phyloP scores from a whole-genome alignment of 2,329 filamentous ascomycete species.

The Tricladium varicosporioides region DNA sequence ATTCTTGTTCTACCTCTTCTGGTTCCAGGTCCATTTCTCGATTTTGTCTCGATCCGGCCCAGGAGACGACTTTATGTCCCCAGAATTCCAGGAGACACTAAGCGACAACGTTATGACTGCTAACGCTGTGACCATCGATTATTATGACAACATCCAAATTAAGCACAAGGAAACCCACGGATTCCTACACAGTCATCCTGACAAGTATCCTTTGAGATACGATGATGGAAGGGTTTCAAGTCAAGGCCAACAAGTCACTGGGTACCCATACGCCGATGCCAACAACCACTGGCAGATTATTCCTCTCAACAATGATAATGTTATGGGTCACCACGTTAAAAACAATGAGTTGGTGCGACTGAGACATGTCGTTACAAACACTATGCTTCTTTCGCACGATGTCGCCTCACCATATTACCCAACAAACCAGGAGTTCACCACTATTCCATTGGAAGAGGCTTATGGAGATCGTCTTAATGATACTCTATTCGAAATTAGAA shows the following conservation, averaged over 20 bases:
- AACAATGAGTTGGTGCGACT: conserved; percentile 86
- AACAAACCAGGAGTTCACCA: conserved; percentile 98
- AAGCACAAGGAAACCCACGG: conserved; percentile 97
- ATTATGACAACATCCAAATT: conserved; percentile 83
- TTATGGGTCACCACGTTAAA: conserved; percentile 63
- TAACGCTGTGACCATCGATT: conserved; percentile 82
- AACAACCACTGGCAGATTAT: conserved; percentile 98
- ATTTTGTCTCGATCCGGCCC: conserved; percentile 86
- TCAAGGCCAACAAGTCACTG: conserved; percentile 96
- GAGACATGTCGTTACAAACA: conserved; percentile 82
- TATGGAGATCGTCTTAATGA: conserved; percentile 76
- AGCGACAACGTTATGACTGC: conserved; percentile 92
- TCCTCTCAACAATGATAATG: conserved; percentile 60
- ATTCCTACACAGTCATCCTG: conserved; percentile 90
- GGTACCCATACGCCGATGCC: conserved; percentile 96
- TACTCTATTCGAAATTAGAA: conserved; percentile 86
- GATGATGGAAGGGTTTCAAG: conserved; percentile 97
- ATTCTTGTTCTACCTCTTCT: conserved; percentile 98
- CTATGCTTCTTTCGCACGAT: conserved; percentile 86
- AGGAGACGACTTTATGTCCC: conserved; percentile 98
- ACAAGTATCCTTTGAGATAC: conserved; percentile 88
- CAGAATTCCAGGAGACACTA: conserved; percentile 95
- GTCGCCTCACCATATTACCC: conserved; percentile 95
- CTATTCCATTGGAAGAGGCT: conserved; percentile 70
- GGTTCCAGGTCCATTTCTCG: conserved; percentile 99